phyloP scores from a whole-genome alignment of 495 filamentous ascomycete species.

The Achaetomiella virescens region DNA sequence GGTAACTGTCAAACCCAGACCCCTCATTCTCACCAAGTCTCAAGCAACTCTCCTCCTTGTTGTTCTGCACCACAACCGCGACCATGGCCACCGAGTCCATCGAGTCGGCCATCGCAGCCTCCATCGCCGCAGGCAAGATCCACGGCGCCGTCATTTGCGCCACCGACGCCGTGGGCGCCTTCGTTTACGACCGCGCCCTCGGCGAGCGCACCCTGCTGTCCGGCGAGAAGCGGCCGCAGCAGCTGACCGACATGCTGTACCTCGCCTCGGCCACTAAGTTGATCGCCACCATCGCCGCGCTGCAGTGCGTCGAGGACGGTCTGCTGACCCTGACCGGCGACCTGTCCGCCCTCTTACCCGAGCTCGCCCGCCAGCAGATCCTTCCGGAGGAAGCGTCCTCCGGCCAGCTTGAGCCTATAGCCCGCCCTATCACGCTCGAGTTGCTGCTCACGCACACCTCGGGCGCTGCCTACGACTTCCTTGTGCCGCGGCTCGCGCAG shows the following conservation, averaged over 20 bases:
- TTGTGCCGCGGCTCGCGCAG: constrained; percentile 8
- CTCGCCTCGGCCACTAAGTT: constrained; percentile 53
- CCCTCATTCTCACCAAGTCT: no score
- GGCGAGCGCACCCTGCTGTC: constrained; percentile 32
- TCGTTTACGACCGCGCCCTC: constrained; percentile 18
- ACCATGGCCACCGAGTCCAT: no score
- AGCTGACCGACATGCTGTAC: constrained; percentile 31
- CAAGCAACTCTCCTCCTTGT: no score
- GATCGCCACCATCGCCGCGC: constrained; percentile 38
- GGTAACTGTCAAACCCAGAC: no score
- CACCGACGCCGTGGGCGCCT: constrained; percentile 18
- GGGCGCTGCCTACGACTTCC: constrained; percentile 22
- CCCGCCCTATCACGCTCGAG: constrained; percentile 20
- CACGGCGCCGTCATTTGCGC: constrained; percentile 25
- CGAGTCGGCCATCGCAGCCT: constrained; percentile 20
- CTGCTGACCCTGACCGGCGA: constrained; percentile 38
- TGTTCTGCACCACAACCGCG: no score
- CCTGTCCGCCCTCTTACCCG: constrained; percentile 34
- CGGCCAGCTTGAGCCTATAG: not conserved
- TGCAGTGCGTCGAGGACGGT: constrained; percentile 47
- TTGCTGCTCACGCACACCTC: constrained; percentile 19
- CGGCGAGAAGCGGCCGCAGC: constrained; percentile 33
- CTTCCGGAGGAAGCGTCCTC: not conserved
- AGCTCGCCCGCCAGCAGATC: constrained; percentile 28
- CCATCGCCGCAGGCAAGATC: constrained; percentile 24